Evolutionary conservation across 2,329 filamentous ascomycete species (phyloP).

Genomic region (Dryadomyces quercus-mongolicae): DNA sequence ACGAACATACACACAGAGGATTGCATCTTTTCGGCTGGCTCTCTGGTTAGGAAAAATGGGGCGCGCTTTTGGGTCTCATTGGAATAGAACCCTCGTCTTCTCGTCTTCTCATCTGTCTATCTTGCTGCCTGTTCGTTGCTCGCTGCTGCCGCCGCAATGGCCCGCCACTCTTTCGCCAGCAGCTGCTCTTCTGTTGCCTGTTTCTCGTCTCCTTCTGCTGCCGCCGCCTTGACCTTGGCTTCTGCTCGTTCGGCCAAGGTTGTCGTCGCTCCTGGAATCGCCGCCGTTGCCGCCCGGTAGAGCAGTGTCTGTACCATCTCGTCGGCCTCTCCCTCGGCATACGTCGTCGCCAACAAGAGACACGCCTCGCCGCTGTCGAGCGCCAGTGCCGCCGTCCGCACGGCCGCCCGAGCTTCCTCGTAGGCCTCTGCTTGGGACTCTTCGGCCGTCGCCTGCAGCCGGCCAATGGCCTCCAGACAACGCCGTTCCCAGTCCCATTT

Average conservation of each 20-base stretch:
- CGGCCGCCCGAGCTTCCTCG: conserved; percentile 11
- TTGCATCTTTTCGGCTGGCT: background rate
- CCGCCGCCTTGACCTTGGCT: background rate
- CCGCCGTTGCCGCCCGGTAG: conserved; percentile 20
- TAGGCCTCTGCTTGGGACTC: too few species aligned
- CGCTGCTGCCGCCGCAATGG: background rate
- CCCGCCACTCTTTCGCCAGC: background rate
- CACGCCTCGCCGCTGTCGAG: conserved; percentile 19
- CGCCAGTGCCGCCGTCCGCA: conserved; percentile 17
- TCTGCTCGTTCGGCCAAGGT: conserved; percentile 7
- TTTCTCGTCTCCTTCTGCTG: background rate
- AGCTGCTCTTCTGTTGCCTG: background rate
- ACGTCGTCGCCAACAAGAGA: conserved; percentile 16
- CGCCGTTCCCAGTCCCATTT: conserved; percentile 24
- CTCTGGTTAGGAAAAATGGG: background rate
- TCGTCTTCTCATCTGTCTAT: too few species aligned
- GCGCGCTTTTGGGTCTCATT: background rate
- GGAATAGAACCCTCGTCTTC: too few species aligned
- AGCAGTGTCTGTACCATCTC: conserved; percentile 7
- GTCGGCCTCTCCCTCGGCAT: conserved; percentile 14
- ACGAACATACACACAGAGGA: too few species aligned
- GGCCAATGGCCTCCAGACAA: conserved; percentile 19
- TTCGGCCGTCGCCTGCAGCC: conserved; percentile 15
- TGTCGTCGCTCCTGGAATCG: conserved; percentile 12
- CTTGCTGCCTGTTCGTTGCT: background rate